A percentile compares a stretch with the other conserved stretches of the same genome.
These are phyloP conservation scores for Beauveria sp. DNA, from an alignment of 2,329 filamentous ascomycete species.

Conservation along the genomic window DNA sequence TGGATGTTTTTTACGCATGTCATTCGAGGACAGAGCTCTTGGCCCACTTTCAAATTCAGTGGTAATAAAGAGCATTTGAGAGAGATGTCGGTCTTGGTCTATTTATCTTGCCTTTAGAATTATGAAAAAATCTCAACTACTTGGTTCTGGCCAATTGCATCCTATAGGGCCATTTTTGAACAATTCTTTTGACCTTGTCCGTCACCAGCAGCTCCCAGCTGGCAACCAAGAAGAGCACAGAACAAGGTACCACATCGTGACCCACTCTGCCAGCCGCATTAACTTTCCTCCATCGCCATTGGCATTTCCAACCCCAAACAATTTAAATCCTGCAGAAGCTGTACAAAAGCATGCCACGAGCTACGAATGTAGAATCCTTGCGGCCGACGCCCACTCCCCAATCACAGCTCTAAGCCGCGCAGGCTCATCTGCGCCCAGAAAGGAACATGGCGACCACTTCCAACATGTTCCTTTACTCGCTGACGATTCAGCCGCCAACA, in stretches of 20 bases:
- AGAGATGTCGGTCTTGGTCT: not conserved
- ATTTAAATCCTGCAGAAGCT: slow-evolving; percentile 10
- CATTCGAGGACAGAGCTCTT: not conserved
- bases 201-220: not conserved
- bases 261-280: slow-evolving; percentile 10
- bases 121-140: not conserved
- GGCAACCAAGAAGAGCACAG: no score
- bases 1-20: slow-evolving; percentile 5
- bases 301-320: slow-evolving; percentile 1
- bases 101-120: not conserved
- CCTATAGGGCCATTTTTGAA: not conserved
- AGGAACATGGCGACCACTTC: slow-evolving; percentile 88
- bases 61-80: not conserved
- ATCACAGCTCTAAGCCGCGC: slow-evolving; percentile 7
- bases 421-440: slow-evolving; percentile 25
- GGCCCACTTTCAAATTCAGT: not conserved
- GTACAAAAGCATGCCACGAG: slow-evolving; percentile 2
- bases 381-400: slow-evolving; percentile 9
- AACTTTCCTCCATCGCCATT: slow-evolving; percentile 11
- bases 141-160: not conserved
- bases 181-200: not conserved
- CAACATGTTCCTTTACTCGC: slow-evolving; percentile 96
- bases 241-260: not conserved
- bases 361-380: slow-evolving; percentile 11
- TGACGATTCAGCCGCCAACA: slow-evolving; percentile 89